Evolutionary conservation across 2,329 filamentous ascomycete genomes (phyloP), one percentile per base, ranked within the genome.

Genomic region (Epichloe gansuensis): DNA sequence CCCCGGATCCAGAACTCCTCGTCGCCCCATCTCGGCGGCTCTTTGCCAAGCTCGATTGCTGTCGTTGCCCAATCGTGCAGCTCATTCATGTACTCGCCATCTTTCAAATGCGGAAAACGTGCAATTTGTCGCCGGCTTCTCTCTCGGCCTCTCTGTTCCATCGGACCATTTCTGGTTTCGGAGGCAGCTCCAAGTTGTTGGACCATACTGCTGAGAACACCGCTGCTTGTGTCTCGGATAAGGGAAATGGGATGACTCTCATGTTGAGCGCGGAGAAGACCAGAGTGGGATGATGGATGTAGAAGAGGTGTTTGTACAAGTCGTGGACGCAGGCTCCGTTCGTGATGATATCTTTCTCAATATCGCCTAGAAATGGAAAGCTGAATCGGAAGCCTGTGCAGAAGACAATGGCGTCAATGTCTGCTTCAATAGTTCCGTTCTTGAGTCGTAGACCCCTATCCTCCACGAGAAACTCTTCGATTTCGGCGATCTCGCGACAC

Each of bases 381-480:
- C 84, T 83, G 68, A 88, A 95, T 53, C 95, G 79, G 62, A 94
- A 97, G 0, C 91, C 91, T 0, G 91, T 96, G 65, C 88, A 91
- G 67, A 91, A 96, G 31, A 97, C 65, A 5, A 96, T 71, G 1
- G 81, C 78, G 61, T 96, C 91, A 52, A 97, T 68, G 37, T 82
- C 72, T 3, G 70, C 69, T 62, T 89, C 86, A 9, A 84, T 63
- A 0, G 73, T 73, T 2, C 85, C 85, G 60, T 88, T 76, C 42
- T 75, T 73, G 57, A 94, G 88, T 35, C 76, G 72, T 2, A 93
- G 75, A 3, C 77, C 82, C 56, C 81, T 75, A 50, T 77, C 69
- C 3, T 75, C 67, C 0, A 72, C 63, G 12, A 75, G 67, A 58
- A 74, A 86, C 62, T 68, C 81, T 7, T 75, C 73, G 53, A 88